Percentiles rank a stretch among this genome's conserved stretches.
phyloP scores from a whole-genome alignment of 1,284 basidiomycete genomes.

The Cryptococcus sp. region DNA sequence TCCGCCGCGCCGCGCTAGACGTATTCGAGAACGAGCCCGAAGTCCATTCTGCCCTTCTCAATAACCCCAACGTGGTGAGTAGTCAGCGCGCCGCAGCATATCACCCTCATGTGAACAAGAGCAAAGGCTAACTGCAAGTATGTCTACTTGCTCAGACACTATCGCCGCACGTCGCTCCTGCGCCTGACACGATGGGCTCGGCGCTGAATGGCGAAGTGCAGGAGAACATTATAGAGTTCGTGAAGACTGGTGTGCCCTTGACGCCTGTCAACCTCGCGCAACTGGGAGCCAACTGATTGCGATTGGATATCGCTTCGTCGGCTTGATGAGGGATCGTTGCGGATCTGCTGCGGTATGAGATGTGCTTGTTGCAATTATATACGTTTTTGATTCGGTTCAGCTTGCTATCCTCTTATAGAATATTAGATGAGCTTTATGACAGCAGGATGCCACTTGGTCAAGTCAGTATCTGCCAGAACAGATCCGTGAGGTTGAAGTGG shows the following conservation, averaged over 20 bases:
- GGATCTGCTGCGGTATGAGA: too few species aligned
- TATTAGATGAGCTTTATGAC: too few species aligned
- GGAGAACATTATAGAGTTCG: slow-evolving; percentile 27
- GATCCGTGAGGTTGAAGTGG: too few species aligned
- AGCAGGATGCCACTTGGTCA: too few species aligned
- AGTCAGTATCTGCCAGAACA: too few species aligned
- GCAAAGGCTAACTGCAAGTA: neutral
- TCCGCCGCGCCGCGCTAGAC: slow-evolving; percentile 35
- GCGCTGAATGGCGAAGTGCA: slow-evolving; percentile 26
- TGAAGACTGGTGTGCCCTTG: slow-evolving; percentile 30
- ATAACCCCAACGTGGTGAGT: slow-evolving; percentile 34
- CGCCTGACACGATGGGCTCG: slow-evolving; percentile 18
- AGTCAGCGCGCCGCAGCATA: too few species aligned
- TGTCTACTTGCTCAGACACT: slow-evolving; percentile 12
- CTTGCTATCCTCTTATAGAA: too few species aligned
- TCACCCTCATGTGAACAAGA: neutral
- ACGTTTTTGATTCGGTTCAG: too few species aligned
- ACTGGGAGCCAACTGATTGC: slow-evolving; percentile 6
- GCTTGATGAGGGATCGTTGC: too few species aligned
- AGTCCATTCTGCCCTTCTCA: slow-evolving; percentile 28
- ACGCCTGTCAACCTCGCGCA: slow-evolving; percentile 31
- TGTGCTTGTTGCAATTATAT: too few species aligned
- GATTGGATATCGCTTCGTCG: neutral
- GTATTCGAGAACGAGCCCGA: slow-evolving; percentile 37
- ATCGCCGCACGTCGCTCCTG: slow-evolving; percentile 25